A percentile compares a stretch with the other conserved stretches of the same genome.
Evolutionary conservation across 768 basidiomycete genomes (phyloP).

Genomic region (Psilocybe azurescens): DNA sequence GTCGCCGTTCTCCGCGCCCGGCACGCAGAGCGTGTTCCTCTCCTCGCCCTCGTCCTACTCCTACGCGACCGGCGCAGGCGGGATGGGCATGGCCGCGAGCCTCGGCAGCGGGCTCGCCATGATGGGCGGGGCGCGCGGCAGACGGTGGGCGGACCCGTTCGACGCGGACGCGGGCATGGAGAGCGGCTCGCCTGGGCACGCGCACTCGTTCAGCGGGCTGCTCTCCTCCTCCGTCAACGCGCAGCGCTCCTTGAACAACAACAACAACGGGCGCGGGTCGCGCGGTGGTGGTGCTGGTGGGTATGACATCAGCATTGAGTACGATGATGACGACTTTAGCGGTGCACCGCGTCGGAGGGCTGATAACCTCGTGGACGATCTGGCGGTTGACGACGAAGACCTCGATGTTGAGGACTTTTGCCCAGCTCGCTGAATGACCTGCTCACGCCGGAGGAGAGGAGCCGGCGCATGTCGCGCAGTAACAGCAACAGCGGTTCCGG

Average conservation of each 20-base stretch:
- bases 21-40: conserved; percentile 61
- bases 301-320: conserved; percentile 43
- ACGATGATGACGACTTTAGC: conserved; percentile 46
- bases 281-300: conserved; percentile 16
- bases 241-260: conserved; percentile 12
- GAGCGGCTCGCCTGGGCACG: conserved; percentile 12
- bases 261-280: not conserved
- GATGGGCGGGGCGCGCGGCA: conserved; percentile 45
- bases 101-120: conserved; percentile 59
- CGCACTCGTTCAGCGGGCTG: conserved; percentile 26
- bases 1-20: conserved; percentile 82
- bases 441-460: conserved; percentile 87
- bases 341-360: conserved; percentile 20
- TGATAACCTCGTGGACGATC: conserved; percentile 34
- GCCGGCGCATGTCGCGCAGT: conserved; percentile 81
- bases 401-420: conserved; percentile 76
- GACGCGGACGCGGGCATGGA: conserved; percentile 21
- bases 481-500: conserved; percentile 48
- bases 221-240: conserved; percentile 30
- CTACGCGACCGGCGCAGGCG: conserved; percentile 35
- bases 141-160: not conserved
- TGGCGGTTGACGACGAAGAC: conserved; percentile 73
- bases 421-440: conserved; percentile 90
- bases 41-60: conserved; percentile 31
- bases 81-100: conserved; percentile 69